These are phyloP conservation scores for Myrmaecium sp. DNA, from an alignment of 2,329 filamentous ascomycete species.

Conservation along the genomic window DNA sequence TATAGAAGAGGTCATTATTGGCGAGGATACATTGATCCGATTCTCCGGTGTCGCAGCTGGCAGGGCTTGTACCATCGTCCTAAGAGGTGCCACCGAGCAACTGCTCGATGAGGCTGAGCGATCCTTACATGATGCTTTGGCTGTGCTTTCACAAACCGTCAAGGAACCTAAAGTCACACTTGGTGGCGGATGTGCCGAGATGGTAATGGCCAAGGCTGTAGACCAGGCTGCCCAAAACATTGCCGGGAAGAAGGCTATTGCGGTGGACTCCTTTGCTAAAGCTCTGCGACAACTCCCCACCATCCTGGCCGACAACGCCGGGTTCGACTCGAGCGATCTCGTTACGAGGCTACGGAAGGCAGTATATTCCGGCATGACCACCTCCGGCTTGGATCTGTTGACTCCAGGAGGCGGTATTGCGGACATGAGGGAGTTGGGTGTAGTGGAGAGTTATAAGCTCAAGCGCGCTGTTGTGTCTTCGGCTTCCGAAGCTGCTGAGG, in stretches of 20 bases:
- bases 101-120: constrained; percentile 93
- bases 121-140: constrained; percentile 86
- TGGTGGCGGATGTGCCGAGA: constrained; percentile 91
- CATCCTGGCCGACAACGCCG: constrained; percentile 93
- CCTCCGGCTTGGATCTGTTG: constrained; percentile 75
- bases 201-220: constrained; percentile 97
- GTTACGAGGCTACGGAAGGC: constrained; percentile 82
- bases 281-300: constrained; percentile 88
- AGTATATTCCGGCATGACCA: constrained; percentile 87
- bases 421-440: constrained; percentile 89
- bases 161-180: constrained; percentile 87
- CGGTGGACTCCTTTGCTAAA: constrained; percentile 75
- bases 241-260: constrained; percentile 90
- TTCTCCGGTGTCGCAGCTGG: constrained; percentile 93
- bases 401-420: constrained; percentile 82
- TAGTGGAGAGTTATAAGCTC: constrained; percentile 96
- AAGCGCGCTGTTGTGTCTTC: constrained; percentile 97
- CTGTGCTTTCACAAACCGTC: constrained; percentile 91
- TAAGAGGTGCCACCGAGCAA: constrained; percentile 91
- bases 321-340: constrained; percentile 86
- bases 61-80: constrained; percentile 87
- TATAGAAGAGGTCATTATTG: constrained; percentile 96
- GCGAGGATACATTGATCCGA: constrained; percentile 91
- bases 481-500: constrained; percentile 90
- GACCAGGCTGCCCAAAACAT: constrained; percentile 86